Evolutionary conservation across 2,329 filamentous ascomycete species (phyloP).

Genomic region (Emergomyces orientalis): DNA sequence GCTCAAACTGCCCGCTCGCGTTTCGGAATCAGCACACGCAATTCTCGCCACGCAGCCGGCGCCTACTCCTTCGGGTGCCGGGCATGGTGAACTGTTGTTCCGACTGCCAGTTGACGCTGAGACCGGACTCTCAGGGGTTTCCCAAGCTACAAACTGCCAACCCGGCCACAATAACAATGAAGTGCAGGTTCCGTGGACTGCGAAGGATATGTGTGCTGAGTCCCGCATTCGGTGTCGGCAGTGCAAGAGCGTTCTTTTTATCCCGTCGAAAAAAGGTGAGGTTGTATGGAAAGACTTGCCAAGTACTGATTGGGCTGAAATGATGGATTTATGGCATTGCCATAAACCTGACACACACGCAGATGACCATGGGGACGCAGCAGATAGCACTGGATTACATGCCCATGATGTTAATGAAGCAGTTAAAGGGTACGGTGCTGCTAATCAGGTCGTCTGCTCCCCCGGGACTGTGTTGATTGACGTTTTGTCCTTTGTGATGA

Average conservation of each 20-base stretch:
- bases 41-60: slow-evolving; percentile 13
- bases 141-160: slow-evolving; percentile 16
- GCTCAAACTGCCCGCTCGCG: slow-evolving; percentile 41
- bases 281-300: slow-evolving; percentile 81
- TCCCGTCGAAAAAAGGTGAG: slow-evolving; percentile 23
- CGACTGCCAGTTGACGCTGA: slow-evolving; percentile 44
- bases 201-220: slow-evolving; percentile 28
- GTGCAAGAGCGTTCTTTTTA: slow-evolving; percentile 28
- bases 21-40: slow-evolving; percentile 23
- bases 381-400: slow-evolving; percentile 16
- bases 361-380: slow-evolving; percentile 29
- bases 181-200: slow-evolving; percentile 32
- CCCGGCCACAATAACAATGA: slow-evolving; percentile 13
- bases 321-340: slow-evolving; percentile 99
- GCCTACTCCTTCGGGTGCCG: not conserved
- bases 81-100: slow-evolving; percentile 34
- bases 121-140: not conserved
- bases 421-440: slow-evolving; percentile 73
- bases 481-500: slow-evolving; percentile 64
- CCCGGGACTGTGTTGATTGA: slow-evolving; percentile 68
- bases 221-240: slow-evolving; percentile 30
- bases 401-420: slow-evolving; percentile 42
- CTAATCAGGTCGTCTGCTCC: slow-evolving; percentile 59
- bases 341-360: slow-evolving; percentile 65
- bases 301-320: slow-evolving; percentile 96